Evolutionary conservation across 345 rosid species (phyloP), one percentile per base, ranked within the genome.

Genomic region (Salix koriyanagi): DNA sequence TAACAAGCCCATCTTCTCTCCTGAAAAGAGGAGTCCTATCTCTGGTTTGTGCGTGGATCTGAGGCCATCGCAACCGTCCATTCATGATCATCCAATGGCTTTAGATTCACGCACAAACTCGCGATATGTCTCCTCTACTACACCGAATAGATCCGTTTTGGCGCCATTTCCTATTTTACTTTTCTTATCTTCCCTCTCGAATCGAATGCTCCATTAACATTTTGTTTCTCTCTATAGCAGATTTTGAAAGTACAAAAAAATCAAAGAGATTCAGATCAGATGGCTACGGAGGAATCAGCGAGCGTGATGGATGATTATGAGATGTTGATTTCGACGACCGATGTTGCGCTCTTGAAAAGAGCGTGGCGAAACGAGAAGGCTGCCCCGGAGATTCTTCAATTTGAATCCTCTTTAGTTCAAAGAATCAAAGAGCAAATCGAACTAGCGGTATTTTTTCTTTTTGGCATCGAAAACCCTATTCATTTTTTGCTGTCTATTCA

Each of bases 321-420:
- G 84, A 79, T 88, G 39, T 25, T 83, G 83, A 81, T 81, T n/a
- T 89, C 92, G 6, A 88, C 91, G 58, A 86, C 91, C 18, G 98
- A 89, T 44, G 92, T 87, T 4, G 97, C 87, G 84, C 89, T 87
- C 2, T 79, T 92, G 85, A 90, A 82, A 81, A 77, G 85, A 66
- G 91, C 92, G 0, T 91, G 95, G 97, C 91, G 94, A n/a, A 91
- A 93, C 83, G 98, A 93, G 92, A 93, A 93, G 76, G 91, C 95
- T 25, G 94, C 97, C 41, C 98, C 95, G 19, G 95, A 93, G 89
- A 86, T 91, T 83, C 97, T 93, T 73, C 91, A 72, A 32, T 90
- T 80, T 77, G 88, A 89, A 71, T 76, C 80, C 5, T 82, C 81
- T 72, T 85, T 91, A 75, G 83, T 93, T 65, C 76, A 86, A 70